These are phyloP conservation scores for Leccinum pellstonianum DNA, from an alignment of 768 basidiomycete species.

Conservation along the genomic window DNA sequence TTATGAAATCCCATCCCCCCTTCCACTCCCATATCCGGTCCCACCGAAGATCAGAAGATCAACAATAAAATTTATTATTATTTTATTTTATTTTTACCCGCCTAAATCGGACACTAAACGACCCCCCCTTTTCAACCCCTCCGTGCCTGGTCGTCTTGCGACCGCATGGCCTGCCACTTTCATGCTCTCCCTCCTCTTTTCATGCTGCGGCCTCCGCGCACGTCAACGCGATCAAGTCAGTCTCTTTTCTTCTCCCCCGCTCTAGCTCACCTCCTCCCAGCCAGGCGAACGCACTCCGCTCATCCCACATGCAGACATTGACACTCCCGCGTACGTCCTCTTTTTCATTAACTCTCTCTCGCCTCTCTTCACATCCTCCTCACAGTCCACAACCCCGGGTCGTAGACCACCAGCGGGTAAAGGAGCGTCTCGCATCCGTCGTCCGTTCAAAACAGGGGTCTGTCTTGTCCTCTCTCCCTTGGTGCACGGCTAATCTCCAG, in stretches of 20 bases:
- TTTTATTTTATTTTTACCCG: conserved; percentile 19
- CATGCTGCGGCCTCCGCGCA: conserved; percentile 29
- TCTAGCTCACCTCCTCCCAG: conserved; percentile 7
- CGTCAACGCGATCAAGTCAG: conserved; percentile 22
- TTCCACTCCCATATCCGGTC: conserved; percentile 27
- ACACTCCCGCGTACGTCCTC: conserved; percentile 25
- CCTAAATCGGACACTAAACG: conserved; percentile 25
- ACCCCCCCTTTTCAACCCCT: conserved; percentile 21
- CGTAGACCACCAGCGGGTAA: conserved; percentile 50
- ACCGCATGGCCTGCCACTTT: conserved; percentile 14
- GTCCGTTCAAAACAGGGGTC: conserved; percentile 64
- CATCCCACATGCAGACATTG: conserved; percentile 26
- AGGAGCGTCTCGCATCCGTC: conserved; percentile 51
- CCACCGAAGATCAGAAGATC: conserved; percentile 36
- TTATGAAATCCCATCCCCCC: conserved; percentile 32
- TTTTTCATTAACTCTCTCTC: neutral
- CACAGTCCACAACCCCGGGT: conserved; percentile 31
- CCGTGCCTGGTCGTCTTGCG: conserved; percentile 32
- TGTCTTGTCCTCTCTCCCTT: conserved; percentile 17
- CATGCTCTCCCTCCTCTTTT: conserved; percentile 31
- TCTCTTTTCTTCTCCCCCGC: neutral
- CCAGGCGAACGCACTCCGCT: conserved; percentile 28
- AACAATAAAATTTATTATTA: conserved; percentile 2
- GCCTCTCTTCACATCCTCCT: neutral
- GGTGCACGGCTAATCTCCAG: neutral